Base-by-base conservation (phyloP, 805 yeast genomes). In the Wickerhamiella shivajii region DNA sequence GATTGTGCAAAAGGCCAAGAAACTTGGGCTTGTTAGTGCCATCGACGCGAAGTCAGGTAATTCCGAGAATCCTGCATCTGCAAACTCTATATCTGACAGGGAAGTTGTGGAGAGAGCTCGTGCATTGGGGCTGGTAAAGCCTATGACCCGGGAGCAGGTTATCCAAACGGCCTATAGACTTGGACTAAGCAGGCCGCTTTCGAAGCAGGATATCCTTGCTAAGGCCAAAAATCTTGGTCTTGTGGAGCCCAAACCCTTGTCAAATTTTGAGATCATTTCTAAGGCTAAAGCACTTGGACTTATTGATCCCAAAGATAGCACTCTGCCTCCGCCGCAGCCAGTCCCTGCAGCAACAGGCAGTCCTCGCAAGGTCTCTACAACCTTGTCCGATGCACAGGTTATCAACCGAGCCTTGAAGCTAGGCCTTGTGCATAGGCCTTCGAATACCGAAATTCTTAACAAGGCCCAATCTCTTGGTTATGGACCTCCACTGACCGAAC, bases 131-230 rank as follows among this genome's bases (percentile, higher is more conserved):
- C 32, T 29, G 6, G 32, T 20, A 14, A 12, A 18, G 12, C 24
- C 34, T 7, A 17, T 21, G 11, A 28, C 18, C 6, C 31, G 34
- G 3, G 27, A 18, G 5, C 28, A 37, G 10, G 21, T 38, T 11
- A 14, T 19, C n/a, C 24, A 25, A 8, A 31, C 26, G 20, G 36
- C 27, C 7, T 8, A 11, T 9, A 13, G 33, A 36, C 30, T 13
- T 74, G 27, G 93, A 78, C 34, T 43, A 3, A 23, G 28, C 7
- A 36, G 31, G 4, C 44, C 45, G 3, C 30, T 22, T 7, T n/a
- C 29, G 2, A 36, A 37, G 9, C 15, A 18, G 5, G 38, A 34
- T 1, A 28, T 36, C 21, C 8, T 25, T 9, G 18, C 37, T 12
- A 44, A 45, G 25, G 26, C 40, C 8, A 20, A 29, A 28, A 25